These are phyloP conservation scores for Termitomyces sp. DNA, from an alignment of 768 basidiomycete species.

Conservation along the genomic window DNA sequence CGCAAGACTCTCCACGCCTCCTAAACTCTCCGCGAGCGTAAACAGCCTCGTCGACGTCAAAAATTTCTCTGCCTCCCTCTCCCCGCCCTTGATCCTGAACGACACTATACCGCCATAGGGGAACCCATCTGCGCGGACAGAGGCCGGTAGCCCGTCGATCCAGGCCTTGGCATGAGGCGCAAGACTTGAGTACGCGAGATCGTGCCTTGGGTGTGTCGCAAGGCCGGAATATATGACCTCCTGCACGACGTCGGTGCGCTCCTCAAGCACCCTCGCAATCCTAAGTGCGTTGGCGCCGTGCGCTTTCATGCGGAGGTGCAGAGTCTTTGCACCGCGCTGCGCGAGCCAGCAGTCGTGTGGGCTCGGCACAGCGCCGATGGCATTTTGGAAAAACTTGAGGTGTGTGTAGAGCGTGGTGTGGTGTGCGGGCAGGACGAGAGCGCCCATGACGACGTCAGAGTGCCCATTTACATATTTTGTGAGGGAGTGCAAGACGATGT, in stretches of 20 bases:
- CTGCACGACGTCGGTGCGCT: conserved; percentile 62
- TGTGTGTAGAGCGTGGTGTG: conserved; percentile 42
- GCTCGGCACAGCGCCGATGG: conserved; percentile 79
- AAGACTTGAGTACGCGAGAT: conserved; percentile 55
- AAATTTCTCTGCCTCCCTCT: conserved; percentile 58
- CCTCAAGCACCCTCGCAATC: conserved; percentile 59
- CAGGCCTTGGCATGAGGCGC: conserved; percentile 68
- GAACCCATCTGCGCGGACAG: conserved; percentile 44
- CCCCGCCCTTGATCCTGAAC: conserved; percentile 62
- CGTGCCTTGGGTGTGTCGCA: conserved; percentile 56
- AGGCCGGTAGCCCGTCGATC: conserved; percentile 35
- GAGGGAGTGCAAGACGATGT: conserved; percentile 78
- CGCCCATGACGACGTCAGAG: conserved; percentile 90
- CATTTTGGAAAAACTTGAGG: conserved; percentile 87
- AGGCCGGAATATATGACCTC: conserved; percentile 83
- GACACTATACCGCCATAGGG: conserved; percentile 91
- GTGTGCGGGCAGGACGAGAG: conserved; percentile 61
- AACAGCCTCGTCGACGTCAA: conserved; percentile 62
- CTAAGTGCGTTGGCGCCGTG: conserved; percentile 81
- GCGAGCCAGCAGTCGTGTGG: conserved; percentile 89
- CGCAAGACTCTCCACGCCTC: conserved; percentile 88
- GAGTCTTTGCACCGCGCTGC: conserved; percentile 87
- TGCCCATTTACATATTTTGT: conserved; percentile 95
- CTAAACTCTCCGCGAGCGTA: conserved; percentile 81
- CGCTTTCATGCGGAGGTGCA: conserved; percentile 80